Conservation (phyloP, 306 rosid genomes). For the Sicyos baderoa region DNA sequence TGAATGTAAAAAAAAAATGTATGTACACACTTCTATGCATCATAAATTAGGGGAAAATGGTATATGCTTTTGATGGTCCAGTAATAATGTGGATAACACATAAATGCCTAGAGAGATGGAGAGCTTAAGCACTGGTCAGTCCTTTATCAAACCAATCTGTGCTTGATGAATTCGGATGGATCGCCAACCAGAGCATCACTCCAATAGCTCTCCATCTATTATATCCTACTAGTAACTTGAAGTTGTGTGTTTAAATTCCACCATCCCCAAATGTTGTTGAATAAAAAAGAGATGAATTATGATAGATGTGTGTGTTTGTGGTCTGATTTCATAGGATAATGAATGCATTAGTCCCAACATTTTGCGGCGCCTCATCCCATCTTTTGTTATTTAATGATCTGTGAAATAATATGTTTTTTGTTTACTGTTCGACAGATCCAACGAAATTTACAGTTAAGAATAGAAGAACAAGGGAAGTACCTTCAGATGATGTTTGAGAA, state of each 20-base stretch:
- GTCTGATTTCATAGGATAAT: neutral
- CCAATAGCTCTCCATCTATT: too few relatives aligned
- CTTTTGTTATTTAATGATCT: neutral
- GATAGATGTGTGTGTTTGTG: neutral
- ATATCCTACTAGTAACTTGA: too few relatives aligned
- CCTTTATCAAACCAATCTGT: neutral
- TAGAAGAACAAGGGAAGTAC: slow-evolving; percentile 93
- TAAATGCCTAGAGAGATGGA: neutral
- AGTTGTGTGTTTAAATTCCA: too few relatives aligned
- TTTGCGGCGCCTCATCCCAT: neutral
- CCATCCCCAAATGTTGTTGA: too few relatives aligned
- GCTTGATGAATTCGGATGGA: neutral
- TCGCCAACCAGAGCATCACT: too few relatives aligned
- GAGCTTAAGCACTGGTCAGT: neutral
- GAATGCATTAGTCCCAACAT: neutral
- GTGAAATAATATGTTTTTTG: slow-evolving; percentile 6
- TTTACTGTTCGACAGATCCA: slow-evolving; percentile 44
- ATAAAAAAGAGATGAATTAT: neutral
- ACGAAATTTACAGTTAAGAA: slow-evolving; percentile 88
- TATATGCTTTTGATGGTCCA: neutral
- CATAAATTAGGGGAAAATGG: neutral
- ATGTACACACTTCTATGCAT: neutral
- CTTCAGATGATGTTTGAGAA: slow-evolving; percentile 97
- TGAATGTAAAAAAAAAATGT: too few relatives aligned
- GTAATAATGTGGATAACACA: neutral